These are phyloP conservation scores for Albizia julibrissin DNA, from an alignment of 306 rosid genomes.

Conservation along the genomic window DNA sequence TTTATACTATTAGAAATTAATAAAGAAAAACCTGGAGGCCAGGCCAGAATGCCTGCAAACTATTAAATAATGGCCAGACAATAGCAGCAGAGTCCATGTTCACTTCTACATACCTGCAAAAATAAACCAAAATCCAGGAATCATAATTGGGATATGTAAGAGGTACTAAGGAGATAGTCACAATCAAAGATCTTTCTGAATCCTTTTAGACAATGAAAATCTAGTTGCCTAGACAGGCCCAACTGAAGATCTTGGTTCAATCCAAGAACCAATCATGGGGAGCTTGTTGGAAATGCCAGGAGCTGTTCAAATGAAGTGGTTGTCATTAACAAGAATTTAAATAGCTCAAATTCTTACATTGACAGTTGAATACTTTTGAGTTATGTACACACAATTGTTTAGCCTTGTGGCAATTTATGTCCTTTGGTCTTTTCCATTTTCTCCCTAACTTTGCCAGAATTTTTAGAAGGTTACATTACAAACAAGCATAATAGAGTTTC, in stretches of 20 bases:
- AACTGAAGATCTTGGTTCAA: neutral
- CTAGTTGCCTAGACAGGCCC: neutral
- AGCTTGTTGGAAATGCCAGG: neutral
- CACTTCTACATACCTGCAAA: constrained; percentile 91
- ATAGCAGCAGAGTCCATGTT: constrained; percentile 97
- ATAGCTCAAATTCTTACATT: neutral
- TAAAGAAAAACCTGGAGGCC: constrained; percentile 86
- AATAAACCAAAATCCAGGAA: constrained; percentile 28
- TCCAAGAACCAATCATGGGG: neutral
- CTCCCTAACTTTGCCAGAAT: neutral
- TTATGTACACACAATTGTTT: neutral
- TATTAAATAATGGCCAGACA: constrained; percentile 96
- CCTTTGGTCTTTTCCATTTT: neutral
- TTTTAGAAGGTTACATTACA: constrained; percentile 6
- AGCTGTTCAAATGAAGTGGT: neutral
- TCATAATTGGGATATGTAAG: constrained; percentile 29
- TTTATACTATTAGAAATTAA: constrained; percentile 11
- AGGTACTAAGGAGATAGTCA: neutral
- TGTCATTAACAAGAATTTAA: neutral
- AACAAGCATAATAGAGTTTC: constrained; percentile 5
- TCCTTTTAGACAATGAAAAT: neutral
- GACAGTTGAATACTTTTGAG: neutral
- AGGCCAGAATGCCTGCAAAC: constrained; percentile 99
- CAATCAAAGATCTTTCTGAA: neutral
- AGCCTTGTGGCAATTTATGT: neutral